phyloP scores from a whole-genome alignment of 2,329 filamentous ascomycete species.

The Fusarium cicatricum region DNA sequence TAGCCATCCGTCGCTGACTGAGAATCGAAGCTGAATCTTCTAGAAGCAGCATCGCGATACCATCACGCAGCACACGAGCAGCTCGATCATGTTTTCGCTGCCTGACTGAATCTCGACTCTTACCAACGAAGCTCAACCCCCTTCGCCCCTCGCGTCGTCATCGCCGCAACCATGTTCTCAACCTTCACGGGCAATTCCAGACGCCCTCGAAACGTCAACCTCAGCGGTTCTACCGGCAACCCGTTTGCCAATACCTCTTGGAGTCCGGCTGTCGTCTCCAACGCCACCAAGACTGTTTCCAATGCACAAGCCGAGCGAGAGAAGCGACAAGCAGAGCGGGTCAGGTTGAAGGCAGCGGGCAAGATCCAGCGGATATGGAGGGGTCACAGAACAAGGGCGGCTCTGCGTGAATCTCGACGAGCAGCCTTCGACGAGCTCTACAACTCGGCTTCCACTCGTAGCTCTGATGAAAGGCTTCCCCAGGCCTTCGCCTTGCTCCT shows the following conservation, averaged over 20 bases:
- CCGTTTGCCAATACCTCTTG: constrained; percentile 75
- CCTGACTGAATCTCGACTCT: constrained; percentile 11
- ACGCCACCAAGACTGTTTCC: constrained; percentile 79
- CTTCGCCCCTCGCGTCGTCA: constrained; percentile 11
- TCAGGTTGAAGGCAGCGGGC: constrained; percentile 76
- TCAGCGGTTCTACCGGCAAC: constrained; percentile 84
- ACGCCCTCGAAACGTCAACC: constrained; percentile 89
- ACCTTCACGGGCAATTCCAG: constrained; percentile 90
- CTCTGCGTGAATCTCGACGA: constrained; percentile 65
- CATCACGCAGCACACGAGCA: neutral
- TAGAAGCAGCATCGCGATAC: constrained; percentile 33
- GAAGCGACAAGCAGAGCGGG: constrained; percentile 81
- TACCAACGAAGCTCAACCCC: constrained; percentile 5
- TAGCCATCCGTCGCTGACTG: constrained; percentile 36
- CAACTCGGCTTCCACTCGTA: constrained; percentile 44
- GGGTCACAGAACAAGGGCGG: constrained; percentile 71
- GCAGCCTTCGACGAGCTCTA: constrained; percentile 70
- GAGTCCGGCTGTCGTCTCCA: constrained; percentile 64
- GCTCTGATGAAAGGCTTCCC: constrained; percentile 48
- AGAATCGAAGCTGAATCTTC: constrained; percentile 39
- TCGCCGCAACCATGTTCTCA: constrained; percentile 73
- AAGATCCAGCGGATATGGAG: constrained; percentile 85
- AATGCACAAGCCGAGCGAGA: constrained; percentile 88
- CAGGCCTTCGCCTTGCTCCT: constrained; percentile 58
- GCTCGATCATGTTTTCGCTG: constrained; percentile 23